These are phyloP conservation scores for Casuarina cunninghamiana DNA, from an alignment of 306 rosid genomes.

Conservation along the genomic window DNA sequence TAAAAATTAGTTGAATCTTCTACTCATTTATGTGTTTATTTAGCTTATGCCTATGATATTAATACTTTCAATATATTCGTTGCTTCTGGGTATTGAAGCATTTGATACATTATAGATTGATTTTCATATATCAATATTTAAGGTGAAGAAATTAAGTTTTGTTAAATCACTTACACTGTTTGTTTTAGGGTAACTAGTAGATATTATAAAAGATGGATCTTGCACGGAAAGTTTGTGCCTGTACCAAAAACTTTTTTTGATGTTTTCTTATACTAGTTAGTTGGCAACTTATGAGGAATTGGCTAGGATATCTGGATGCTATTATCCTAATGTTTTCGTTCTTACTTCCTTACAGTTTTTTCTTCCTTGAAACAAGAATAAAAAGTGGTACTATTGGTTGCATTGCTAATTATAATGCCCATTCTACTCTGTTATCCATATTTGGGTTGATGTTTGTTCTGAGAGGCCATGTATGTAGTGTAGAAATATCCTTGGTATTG, in stretches of 20 bases:
- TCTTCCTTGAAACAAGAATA: neutral
- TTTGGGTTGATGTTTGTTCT: neutral
- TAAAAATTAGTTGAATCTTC: no score
- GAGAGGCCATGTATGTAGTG: neutral
- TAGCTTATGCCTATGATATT: no score
- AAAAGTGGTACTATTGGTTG: neutral
- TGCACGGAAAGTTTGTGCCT: no score
- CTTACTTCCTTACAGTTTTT: neutral
- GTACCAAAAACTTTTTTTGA: constrained; percentile 1
- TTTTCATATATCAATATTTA: no score
- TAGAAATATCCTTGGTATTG: neutral
- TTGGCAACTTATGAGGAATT: neutral
- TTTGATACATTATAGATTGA: no score
- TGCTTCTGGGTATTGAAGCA: no score
- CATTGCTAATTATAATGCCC: neutral
- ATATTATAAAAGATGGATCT: no score
- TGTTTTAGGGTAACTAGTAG: no score
- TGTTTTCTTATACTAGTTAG: constrained; percentile 10
- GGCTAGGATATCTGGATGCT: neutral
- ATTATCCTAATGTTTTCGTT: neutral
- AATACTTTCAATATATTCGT: no score
- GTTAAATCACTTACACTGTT: no score
- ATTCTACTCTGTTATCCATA: neutral
- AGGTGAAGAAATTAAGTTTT: no score
- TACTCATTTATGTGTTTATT: no score